Base-by-base conservation (phyloP, 2,329 filamentous ascomycete species). In the Penicillium paneum region DNA sequence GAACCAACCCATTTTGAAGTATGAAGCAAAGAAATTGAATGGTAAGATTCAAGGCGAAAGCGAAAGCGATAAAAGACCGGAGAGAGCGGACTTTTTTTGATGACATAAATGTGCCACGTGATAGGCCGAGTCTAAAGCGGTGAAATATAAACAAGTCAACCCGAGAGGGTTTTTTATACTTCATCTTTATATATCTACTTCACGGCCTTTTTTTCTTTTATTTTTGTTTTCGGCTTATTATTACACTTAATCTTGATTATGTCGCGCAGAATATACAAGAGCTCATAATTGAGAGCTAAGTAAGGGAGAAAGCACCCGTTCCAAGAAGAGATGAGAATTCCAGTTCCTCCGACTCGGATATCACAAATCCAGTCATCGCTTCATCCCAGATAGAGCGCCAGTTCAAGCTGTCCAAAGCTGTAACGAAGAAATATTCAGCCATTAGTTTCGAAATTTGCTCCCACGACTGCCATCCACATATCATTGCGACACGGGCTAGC, bases 1-100 rank as follows among this genome's bases (percentile, higher is more conserved):
- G 65, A 88, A 88, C 85, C 85, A 88, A 66, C 85, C 85, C 85
- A 88, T 88, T 54, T 63, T 67, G 56, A 52, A 41, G 32, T 38
- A 46, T 38, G 17, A 15, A 31, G 8, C 28, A 51, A 45, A 39
- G 41, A 51, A 51, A 26, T 8, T 26, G 21, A 21, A 31, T 36
- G 32, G 41, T 49, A 41, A 26, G 34, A 26, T 45, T 28, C n/a
- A 52, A 52, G 52, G 46, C 44, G 28, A 55, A 58, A 42, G 53
- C 46, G 40, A 55, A 47, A 39, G 56, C 59, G 57, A 63, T 58
- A 59, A 58, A 61, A 56, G 56, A 59, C 53, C 62, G 52, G 59
- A 51, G 54, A 55, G 46, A 54, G 8, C 50, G 34, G 35, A 49
- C 39, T 31, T 54, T 54, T 29, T 31, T 29, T 5, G 54, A 55